Evolutionary conservation across 306 rosid species (phyloP), one percentile per base, ranked within the genome.

Genomic region (Casuarina cunninghamiana): DNA sequence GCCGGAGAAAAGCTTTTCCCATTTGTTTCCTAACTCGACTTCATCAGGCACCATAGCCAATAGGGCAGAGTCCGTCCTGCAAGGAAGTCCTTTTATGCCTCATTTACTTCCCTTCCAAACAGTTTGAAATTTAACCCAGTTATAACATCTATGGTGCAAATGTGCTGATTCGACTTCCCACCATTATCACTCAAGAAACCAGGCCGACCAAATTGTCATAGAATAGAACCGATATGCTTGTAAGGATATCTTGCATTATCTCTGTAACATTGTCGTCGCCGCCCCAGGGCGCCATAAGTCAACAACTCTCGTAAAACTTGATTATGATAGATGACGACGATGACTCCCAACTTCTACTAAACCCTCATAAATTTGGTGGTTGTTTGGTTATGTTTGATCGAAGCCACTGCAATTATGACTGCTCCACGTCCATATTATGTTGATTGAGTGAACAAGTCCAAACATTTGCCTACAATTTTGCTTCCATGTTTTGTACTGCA

Each of bases 311-410:
- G 15, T 0, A 17, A 15, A 41, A 41, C 19, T 10, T 39, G 45
- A 19, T 54, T 16, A 49, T 57, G 76, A 53, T 45, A 66, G 83
- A 76, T n/a, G 67, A 63, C 5, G 84, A 26, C 32, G 32, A 26
- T 9, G 8, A 88, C 85, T 15, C 51, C 37, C 84, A 82, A 82
- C 87, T 39, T 42, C 83, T 69, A 10, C 11, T 71, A 32, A 51
- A 69, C 78, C 79, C 26, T 80, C 75, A 79, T 90, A 86, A 90
- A 84, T 86, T 44, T 37, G 54, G 89, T 86, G 10, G 86, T 81
- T 84, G 89, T 83, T 76, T 2, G 87, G 82, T 90, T 50, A 54
- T 72, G 79, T 5, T 74, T 21, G 78, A 76, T 82, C 41, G 12
- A 38, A 44, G 7, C 13, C 53, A 4, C 15, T 15, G 38, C 41